Base-by-base conservation (phyloP, 768 basidiomycete species). In the Lyophyllum semitale region DNA sequence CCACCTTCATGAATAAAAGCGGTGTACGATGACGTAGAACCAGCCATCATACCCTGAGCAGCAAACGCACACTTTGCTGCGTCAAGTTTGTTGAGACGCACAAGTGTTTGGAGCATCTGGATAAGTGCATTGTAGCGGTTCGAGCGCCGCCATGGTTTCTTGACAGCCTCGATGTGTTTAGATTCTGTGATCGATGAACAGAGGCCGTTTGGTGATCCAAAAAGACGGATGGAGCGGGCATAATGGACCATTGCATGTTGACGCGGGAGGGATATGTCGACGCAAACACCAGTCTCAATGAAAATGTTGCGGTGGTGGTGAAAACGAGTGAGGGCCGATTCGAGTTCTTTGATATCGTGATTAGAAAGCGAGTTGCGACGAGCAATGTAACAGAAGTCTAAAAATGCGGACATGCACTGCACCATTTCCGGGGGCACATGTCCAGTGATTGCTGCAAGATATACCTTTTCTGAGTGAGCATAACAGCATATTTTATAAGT, bases 371-470 rank as follows among this genome's bases (percentile, higher is more conserved):
- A 29, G 13, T 51, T 47, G 20, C 38, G 23, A n/a, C 43, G 30
- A 8, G 42, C 57, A 23, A 60, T 53, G 38, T 68, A 69, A n/a
- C n/a, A n/a, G n/a, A n/a, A n/a, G n/a, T n/a, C n/a, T n/a, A n/a
- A n/a, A n/a, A n/a, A n/a, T n/a, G 23, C 63, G 3, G 57, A n/a
- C 12, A 66, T 52, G 33, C 51, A 48, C 23, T 54, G 57, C 1
- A 63, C 62, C 48, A 66, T 63, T 2, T 46, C 37, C 13, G 42
- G 33, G 2, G 62, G 59, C 0, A 63, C 51, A 54, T 66, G 37
- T 8, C 65, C 61, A n/a, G 48, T 42, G 38, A 64, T 62, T 11
- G 63, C 64, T n/a, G n/a, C n/a, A n/a, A n/a, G n/a, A n/a, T n/a
- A n/a, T n/a, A n/a, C n/a, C n/a, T n/a, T n/a, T n/a, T n/a, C n/a